Percentiles rank a stretch among this genome's conserved stretches.
These are phyloP conservation scores for Penicillium canescens DNA, from an alignment of 495 filamentous ascomycete species.

Conservation along the genomic window DNA sequence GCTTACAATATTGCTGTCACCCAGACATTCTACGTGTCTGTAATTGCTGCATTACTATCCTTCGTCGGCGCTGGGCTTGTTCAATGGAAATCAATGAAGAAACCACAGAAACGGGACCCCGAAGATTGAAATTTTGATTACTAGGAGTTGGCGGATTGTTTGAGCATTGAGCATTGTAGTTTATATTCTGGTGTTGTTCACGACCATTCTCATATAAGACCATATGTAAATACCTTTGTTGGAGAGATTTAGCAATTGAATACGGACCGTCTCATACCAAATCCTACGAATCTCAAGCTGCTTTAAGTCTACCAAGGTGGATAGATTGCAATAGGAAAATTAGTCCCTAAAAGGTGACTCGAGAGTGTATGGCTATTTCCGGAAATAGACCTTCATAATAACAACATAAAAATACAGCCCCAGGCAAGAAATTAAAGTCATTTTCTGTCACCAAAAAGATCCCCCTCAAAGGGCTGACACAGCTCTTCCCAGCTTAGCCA, in stretches of 20 bases:
- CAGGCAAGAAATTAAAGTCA: no score
- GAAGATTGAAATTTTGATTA: neutral
- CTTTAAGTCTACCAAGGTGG: no score
- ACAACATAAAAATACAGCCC: no score
- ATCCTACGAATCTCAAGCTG: no score
- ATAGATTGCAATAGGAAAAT: no score
- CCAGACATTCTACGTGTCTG: constrained; percentile 65
- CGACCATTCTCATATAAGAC: neutral
- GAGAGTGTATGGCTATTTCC: no score
- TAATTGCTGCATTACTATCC: constrained; percentile 59
- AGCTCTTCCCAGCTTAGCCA: constrained; percentile 11
- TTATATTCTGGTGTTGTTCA: neutral
- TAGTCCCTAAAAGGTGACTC: no score
- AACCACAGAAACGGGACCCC: neutral
- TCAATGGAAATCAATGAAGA: constrained; percentile 76
- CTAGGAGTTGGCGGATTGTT: neutral
- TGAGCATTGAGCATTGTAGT: neutral
- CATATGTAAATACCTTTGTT: no score
- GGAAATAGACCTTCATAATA: no score
- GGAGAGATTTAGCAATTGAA: no score
- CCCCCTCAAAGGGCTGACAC: constrained; percentile 5
- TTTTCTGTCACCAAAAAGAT: constrained; percentile 2
- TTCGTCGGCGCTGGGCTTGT: constrained; percentile 61
- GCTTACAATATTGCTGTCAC: constrained; percentile 74
- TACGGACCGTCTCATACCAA: no score